These are phyloP conservation scores for Sordaria brevicollis DNA, from an alignment of 495 filamentous ascomycete species.

Conservation along the genomic window DNA sequence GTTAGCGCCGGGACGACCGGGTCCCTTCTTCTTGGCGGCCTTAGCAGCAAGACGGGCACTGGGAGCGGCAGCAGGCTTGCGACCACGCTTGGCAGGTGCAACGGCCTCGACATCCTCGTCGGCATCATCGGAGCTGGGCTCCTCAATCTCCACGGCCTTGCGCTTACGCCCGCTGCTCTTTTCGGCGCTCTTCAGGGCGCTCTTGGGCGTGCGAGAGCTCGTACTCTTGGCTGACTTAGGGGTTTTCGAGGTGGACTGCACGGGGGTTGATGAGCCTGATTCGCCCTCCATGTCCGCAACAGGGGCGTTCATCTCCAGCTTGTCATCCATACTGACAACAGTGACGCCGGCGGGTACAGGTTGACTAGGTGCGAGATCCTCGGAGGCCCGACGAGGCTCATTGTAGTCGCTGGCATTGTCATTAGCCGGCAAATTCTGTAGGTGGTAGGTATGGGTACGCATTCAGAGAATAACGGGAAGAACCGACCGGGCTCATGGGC, in stretches of 20 bases:
- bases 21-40: conserved; percentile 11
- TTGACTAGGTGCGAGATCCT: background rate
- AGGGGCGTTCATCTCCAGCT: background rate
- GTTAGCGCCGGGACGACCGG: conserved; percentile 12
- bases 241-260: conserved; percentile 7
- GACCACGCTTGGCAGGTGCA: conserved; percentile 10
- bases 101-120: background rate
- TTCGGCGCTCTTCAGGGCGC: background rate
- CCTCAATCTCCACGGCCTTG: conserved; percentile 8
- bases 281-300: conserved; percentile 1
- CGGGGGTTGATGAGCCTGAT: conserved; percentile 3
- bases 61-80: conserved; percentile 7
- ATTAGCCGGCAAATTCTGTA: background rate
- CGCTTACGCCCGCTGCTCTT: conserved; percentile 17
- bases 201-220: background rate
- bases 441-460: background rate
- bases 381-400: background rate
- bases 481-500: background rate
- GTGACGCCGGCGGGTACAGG: conserved; percentile 5
- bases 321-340: conserved; percentile 11
- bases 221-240: conserved; percentile 12
- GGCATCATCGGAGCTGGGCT: background rate
- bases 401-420: background rate
- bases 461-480: background rate
- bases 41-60: conserved; percentile 19